A percentile compares a stretch with the other conserved stretches of the same genome.
These are phyloP conservation scores for Dothistroma septosporum DNA, from an alignment of 2,329 filamentous ascomycete species.

Conservation along the genomic window DNA sequence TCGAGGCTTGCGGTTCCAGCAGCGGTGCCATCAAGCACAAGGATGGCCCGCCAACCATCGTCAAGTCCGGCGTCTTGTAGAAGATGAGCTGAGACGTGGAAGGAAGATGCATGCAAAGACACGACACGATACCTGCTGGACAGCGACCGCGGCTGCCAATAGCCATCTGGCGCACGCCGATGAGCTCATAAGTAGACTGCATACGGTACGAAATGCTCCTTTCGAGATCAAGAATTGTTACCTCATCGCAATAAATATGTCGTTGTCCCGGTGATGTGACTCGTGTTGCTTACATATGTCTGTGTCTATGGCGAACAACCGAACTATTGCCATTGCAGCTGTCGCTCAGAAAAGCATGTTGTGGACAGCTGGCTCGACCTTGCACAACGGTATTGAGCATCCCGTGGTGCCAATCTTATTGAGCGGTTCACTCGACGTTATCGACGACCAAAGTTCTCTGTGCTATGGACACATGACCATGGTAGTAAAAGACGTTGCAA, in stretches of 20 bases:
- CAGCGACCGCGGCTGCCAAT: constrained; percentile 1
- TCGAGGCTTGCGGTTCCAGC: constrained; percentile 56
- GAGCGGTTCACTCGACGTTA: no score
- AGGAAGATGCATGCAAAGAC: constrained; percentile 6
- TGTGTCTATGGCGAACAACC: no score
- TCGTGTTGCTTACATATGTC: no score
- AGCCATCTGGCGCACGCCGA: constrained; percentile 4
- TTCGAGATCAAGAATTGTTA: constrained; percentile 5
- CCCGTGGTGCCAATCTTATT: no score
- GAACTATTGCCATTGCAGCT: no score
- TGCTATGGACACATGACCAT: no score
- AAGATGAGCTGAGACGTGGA: neutral
- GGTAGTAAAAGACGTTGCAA: no score
- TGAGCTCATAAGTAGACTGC: constrained; percentile 19
- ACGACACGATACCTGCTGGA: constrained; percentile 1
- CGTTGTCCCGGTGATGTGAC: neutral
- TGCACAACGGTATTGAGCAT: no score
- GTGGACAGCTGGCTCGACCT: no score
- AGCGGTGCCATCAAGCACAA: constrained; percentile 51
- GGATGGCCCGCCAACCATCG: constrained; percentile 51
- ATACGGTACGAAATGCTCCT: constrained; percentile 14
- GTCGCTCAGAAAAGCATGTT: no score
- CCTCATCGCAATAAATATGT: neutral
- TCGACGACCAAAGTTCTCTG: no score
- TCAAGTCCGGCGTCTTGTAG: constrained; percentile 23